Evolutionary conservation across 2,329 filamentous ascomycete species (phyloP).

Genomic region (Aureobasidium sp.): DNA sequence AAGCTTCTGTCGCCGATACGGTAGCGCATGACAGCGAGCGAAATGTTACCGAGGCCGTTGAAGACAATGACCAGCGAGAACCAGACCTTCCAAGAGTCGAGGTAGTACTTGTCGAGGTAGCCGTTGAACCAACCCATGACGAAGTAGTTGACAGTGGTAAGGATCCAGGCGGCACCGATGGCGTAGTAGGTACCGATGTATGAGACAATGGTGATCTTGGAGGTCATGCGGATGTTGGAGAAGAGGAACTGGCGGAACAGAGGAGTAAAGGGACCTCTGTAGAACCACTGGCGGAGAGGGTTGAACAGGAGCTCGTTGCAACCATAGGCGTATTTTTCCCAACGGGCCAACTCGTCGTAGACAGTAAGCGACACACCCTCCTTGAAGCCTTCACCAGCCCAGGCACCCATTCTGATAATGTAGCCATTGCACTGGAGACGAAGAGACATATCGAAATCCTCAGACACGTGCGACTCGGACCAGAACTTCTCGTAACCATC

Average conservation of each 20-base stretch:
- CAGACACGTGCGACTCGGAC: slow-evolving; percentile 69
- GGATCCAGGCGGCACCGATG: slow-evolving; percentile 59
- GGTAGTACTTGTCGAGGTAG: slow-evolving; percentile 59
- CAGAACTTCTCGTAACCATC: slow-evolving; percentile 61
- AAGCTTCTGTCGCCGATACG: slow-evolving; percentile 50
- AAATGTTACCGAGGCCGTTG: slow-evolving; percentile 53
- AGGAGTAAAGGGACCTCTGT: slow-evolving; percentile 56
- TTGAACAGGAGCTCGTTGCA: slow-evolving; percentile 66
- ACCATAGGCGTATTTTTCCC: slow-evolving; percentile 69
- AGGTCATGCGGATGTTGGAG: slow-evolving; percentile 56
- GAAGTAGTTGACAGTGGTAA: slow-evolving; percentile 65
- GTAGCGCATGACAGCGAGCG: slow-evolving; percentile 57
- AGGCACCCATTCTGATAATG: slow-evolving; percentile 61
- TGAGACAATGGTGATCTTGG: slow-evolving; percentile 64
- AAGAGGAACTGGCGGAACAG: slow-evolving; percentile 56
- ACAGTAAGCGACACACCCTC: slow-evolving; percentile 68
- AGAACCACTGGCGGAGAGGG: slow-evolving; percentile 56
- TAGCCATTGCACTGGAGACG: slow-evolving; percentile 64
- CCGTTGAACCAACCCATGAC: slow-evolving; percentile 65
- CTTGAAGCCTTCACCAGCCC: slow-evolving; percentile 63
- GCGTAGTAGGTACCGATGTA: slow-evolving; percentile 66
- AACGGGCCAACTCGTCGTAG: slow-evolving; percentile 64
- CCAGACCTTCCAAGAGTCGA: slow-evolving; percentile 59
- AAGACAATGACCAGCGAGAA: slow-evolving; percentile 60
- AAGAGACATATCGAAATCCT: slow-evolving; percentile 63